Conservation (phyloP, 345 rosid genomes). For the Populus tremula region DNA sequence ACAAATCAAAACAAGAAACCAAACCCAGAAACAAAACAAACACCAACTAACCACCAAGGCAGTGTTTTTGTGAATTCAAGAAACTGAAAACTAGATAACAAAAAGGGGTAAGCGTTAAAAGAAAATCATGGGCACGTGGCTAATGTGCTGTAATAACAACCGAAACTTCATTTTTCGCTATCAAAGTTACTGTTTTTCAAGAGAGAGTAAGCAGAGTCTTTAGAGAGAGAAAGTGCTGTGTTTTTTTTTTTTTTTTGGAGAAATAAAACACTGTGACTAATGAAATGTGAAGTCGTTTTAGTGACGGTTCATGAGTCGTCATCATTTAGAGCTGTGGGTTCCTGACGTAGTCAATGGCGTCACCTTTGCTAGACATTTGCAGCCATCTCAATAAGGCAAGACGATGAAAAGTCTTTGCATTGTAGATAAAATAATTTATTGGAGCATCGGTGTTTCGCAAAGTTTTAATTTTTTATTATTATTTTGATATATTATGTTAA, state of each 20-base stretch:
- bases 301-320: conserved; percentile 14
- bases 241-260: background rate
- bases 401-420: background rate
- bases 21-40: background rate
- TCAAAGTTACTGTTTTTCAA: conserved; percentile 6
- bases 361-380: background rate
- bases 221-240: background rate
- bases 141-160: background rate
- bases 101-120: background rate
- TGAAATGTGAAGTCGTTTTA: conserved; percentile 22
- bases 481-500: too few relatives aligned
- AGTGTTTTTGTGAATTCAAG: background rate
- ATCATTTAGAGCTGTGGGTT: conserved; percentile 13
- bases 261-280: background rate
- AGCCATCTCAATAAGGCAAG: background rate
- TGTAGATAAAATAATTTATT: background rate
- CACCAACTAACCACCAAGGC: background rate
- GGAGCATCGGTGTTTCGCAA: background rate
- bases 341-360: conserved; percentile 18
- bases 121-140: conserved; percentile 16
- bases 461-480: background rate
- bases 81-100: background rate
- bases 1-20: background rate
- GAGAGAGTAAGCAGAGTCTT: background rate
- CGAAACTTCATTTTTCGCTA: conserved; percentile 24